Percentiles rank a stretch among this genome's conserved stretches.
phyloP scores from a whole-genome alignment of 352 stramenopile species.

The Phytophthora tentaculata region DNA sequence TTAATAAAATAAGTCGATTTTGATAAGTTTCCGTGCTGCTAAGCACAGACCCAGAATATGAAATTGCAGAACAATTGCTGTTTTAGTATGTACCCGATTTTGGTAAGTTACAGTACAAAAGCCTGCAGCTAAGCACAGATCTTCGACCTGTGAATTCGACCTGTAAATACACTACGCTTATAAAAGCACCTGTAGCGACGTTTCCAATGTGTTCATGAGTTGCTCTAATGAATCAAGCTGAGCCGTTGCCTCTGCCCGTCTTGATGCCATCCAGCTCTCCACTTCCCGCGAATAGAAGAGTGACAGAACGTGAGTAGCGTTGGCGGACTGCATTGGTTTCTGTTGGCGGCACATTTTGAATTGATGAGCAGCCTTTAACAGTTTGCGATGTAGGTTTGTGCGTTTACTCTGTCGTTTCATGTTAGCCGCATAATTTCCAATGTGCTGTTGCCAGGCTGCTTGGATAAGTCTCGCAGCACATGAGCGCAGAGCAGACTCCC shows the following conservation, averaged over 20 bases:
- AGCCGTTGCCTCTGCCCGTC: constrained; percentile 6
- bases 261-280: constrained; percentile 11
- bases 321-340: constrained; percentile 33
- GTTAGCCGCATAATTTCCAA: too few species aligned
- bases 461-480: constrained; percentile 44
- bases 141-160: too few species aligned
- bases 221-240: constrained; percentile 25
- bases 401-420: constrained; percentile 4
- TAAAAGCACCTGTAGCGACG: constrained; percentile 14
- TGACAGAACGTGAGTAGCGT: constrained; percentile 17
- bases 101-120: too few species aligned
- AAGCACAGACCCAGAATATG: too few species aligned
- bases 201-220: constrained; percentile 15
- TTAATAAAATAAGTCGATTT: too few species aligned
- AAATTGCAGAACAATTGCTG: too few species aligned
- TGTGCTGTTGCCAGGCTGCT: constrained; percentile 40
- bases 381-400: not conserved
- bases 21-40: too few species aligned
- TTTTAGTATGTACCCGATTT: too few species aligned
- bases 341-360: constrained; percentile 42
- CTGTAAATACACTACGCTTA: constrained; percentile 36
- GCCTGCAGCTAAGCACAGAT: too few species aligned
- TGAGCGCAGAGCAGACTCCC: constrained; percentile 40
- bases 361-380: constrained; percentile 32
- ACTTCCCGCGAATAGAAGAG: constrained; percentile 10